Percentiles rank a stretch among this genome's conserved stretches.
phyloP scores from a whole-genome alignment of 208 protist species.

The Trypanosoma theileri region DNA sequence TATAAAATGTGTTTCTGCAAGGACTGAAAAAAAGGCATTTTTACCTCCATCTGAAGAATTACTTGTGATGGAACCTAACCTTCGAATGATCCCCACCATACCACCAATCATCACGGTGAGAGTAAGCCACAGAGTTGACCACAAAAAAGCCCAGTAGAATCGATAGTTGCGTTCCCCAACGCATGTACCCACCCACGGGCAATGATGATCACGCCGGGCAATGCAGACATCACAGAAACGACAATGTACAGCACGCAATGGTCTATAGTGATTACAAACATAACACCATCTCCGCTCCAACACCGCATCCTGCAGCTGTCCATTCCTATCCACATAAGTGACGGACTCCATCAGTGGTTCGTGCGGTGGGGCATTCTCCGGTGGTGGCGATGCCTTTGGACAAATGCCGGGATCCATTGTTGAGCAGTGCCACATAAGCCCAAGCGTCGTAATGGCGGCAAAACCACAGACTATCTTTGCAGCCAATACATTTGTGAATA shows the following conservation, averaged over 20 bases:
- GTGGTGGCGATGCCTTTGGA: constrained; percentile 35
- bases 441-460: constrained; percentile 28
- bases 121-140: constrained; percentile 40
- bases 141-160: constrained; percentile 71
- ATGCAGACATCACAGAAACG: constrained; percentile 88
- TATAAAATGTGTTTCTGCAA: constrained; percentile 66
- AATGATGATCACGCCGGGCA: constrained; percentile 90
- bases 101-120: constrained; percentile 50
- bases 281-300: constrained; percentile 83
- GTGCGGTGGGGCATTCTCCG: constrained; percentile 36
- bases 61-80: not conserved
- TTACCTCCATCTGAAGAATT: constrained; percentile 4
- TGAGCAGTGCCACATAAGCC: constrained; percentile 37
- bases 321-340: constrained; percentile 34
- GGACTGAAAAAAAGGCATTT: constrained; percentile 34
- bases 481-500: constrained; percentile 36
- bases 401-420: constrained; percentile 65
- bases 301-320: constrained; percentile 15
- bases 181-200: constrained; percentile 90
- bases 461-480: constrained; percentile 49
- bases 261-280: constrained; percentile 80
- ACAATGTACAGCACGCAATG: constrained; percentile 82
- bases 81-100: constrained; percentile 39
- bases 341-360: constrained; percentile 37
- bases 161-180: constrained; percentile 87